Base-by-base conservation (phyloP, 2,329 filamentous ascomycete species). In the Tolypocladium sp. region DNA sequence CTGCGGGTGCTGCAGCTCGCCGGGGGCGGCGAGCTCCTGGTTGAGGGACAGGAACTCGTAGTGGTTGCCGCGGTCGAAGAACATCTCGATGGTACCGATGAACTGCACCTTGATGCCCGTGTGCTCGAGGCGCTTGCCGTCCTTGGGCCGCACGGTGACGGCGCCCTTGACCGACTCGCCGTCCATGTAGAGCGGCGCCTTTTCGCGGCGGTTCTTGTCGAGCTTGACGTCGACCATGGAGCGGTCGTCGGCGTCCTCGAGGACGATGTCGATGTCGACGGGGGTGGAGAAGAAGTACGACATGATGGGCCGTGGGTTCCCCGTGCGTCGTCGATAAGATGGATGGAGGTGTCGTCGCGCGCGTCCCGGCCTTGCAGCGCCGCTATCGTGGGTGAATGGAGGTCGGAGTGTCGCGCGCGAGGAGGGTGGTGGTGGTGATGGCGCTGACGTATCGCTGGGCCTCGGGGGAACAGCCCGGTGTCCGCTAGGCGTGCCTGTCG, bases 41-140 rank as follows among this genome's bases (percentile, higher is more conserved):
- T 94, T 93, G 35, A 97, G 85, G 41, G 92, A 96, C 61, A 99
- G 88, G 77, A 99, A 99, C 77, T 99, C 94, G 81, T 99, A 96
- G 79, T 97, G 94, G 74, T 97, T 99, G 68, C 93, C 93, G 71
- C 94, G 91, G 75, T 99, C 94, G 76, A 96, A 99, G 84, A 97
- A 99, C 94, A 99, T 99, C 75, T 99, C 94, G 81, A 99, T 99
- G 63, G 92, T 95, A 73, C 94, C 94, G 69, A 99, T 97, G 79
- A 99, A 99, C 74, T 99, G 94, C 69, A 99, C 93, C 78, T 99
- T 99, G 83, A 99, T 97, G 68, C 94, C 94, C 13, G 92, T 97
- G 76, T 99, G 94, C 76, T 99, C 94, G 70, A 99, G 81, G 62
- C 94, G 86, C 82, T 97, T 97, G 71, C 94, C 94, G 81, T 99